phyloP scores from a whole-genome alignment of 768 basidiomycete genomes.

The Rubroboletus satanas region DNA sequence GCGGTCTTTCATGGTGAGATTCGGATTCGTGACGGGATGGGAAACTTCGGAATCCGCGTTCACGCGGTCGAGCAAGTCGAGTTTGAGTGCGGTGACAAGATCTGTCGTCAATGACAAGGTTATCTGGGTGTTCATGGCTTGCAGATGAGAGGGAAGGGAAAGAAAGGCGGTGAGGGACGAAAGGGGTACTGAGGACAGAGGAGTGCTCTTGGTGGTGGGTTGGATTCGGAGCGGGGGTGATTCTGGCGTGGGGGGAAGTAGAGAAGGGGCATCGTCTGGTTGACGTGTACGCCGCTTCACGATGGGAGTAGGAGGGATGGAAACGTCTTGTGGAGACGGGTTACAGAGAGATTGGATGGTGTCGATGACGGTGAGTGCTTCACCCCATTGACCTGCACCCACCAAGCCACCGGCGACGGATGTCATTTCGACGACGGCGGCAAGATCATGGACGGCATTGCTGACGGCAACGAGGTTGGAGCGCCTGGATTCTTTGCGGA shows the following conservation, averaged over 20 bases:
- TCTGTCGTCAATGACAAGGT: conserved; percentile 73
- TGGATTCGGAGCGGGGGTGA: conserved; percentile 13
- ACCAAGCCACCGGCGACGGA: conserved; percentile 69
- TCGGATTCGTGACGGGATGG: conserved; percentile 21
- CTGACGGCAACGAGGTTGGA: conserved; percentile 56
- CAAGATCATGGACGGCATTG: conserved; percentile 60
- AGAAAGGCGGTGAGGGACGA: conserved; percentile 69
- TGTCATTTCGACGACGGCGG: conserved; percentile 73
- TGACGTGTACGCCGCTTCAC: conserved; percentile 7
- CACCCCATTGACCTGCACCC: conserved; percentile 83
- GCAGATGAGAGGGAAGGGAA: conserved; percentile 71
- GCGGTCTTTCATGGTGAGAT: conserved; percentile 55
- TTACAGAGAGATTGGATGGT: conserved; percentile 61
- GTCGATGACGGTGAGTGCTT: conserved; percentile 74
- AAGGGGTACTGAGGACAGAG: conserved; percentile 46
- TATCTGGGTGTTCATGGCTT: conserved; percentile 70
- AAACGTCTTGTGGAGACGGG: conserved; percentile 3
- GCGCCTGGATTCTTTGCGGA: conserved; percentile 60
- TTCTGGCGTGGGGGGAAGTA: conserved; percentile 38
- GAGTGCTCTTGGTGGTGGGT: conserved; percentile 25
- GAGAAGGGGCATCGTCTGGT: conserved; percentile 22
- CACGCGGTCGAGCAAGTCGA: conserved; percentile 60
- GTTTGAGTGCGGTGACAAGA: conserved; percentile 64
- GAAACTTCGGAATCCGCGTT: conserved; percentile 17
- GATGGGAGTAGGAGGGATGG: conserved; percentile 1